Base-by-base conservation (phyloP, 164 flowering plant species). In the Aristolochia contorta region DNA sequence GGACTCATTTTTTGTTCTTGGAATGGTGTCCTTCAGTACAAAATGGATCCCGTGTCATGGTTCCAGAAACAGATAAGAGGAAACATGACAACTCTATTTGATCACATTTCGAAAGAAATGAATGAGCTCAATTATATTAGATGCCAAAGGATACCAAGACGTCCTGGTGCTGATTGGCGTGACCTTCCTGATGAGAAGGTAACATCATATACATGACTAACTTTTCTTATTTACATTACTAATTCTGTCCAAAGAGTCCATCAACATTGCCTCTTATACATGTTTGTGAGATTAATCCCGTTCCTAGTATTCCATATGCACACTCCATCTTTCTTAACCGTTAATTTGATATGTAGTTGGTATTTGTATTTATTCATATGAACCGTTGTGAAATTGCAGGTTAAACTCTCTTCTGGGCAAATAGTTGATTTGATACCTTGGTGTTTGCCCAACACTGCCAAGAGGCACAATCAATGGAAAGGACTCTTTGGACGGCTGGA, bases 101-200 rank as follows among this genome's bases (percentile, higher is more conserved):
- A 91, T 71, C 98, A 91, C 65, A 79, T 91, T 54, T 79, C 95
- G n/a, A 89, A 91, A 69, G 96, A 91, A 70, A 91, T 91, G 97
- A 86, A 87, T 67, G 97, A 86, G 69, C 68, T 91, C 43, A 91
- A 90, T 73, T 68, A 80, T 32, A 86, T 82, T 47, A 68, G 97
- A 60, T 91, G 97, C 60, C 87, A 83, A 65, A 78, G 66, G 61
- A 88, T 91, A 58, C 97, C 97, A 52, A 89, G 83, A 72, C 80
- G 87, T 0, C 93, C 96, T 4, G 96, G 96, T 66, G 78, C 96
- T 55, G 98, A 92, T 81, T 92, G 98, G 98, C 95, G 71, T 63
- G 82, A 80, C 47, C 95, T 92, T 21, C 95, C 95, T 3, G 86
- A 85, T 47, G 95, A 89, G 57, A 89, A 92, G 96, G 98, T 86